Evolutionary conservation across 129 eudicot species (phyloP).

Genomic region (Gnaphalium uliginosum): DNA sequence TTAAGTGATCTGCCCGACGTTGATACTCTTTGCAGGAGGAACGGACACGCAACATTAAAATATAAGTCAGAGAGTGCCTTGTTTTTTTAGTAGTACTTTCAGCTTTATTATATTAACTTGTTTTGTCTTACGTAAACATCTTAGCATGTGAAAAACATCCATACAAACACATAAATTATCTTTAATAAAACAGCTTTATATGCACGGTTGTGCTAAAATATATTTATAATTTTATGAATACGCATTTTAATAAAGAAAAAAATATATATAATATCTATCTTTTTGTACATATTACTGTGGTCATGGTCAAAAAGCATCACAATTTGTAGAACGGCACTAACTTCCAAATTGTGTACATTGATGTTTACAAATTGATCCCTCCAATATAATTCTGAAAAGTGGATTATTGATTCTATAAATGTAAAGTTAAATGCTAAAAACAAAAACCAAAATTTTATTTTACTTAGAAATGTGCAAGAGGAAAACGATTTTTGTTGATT

Average conservation of each 20-base stretch:
- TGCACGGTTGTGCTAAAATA: not conserved
- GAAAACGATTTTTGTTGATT: too few species aligned
- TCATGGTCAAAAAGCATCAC: constrained; percentile 35
- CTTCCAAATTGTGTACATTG: constrained; percentile 24
- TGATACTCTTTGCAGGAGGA: too few species aligned
- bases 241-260: not conserved
- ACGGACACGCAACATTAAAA: too few species aligned
- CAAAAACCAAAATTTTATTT: not conserved
- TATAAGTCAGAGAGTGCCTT: too few species aligned
- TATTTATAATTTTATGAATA: not conserved
- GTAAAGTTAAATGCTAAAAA: not conserved
- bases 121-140: constrained; percentile 22
- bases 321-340: not conserved
- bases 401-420: not conserved
- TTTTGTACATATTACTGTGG: constrained; percentile 7
- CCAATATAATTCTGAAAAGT: constrained; percentile 10
- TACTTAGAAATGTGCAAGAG: too few species aligned
- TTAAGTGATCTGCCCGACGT: too few species aligned
- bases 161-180: constrained; percentile 16
- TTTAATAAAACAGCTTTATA: constrained; percentile 26
- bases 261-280: not conserved
- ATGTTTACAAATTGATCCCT: constrained; percentile 10
- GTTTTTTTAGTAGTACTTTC: not conserved
- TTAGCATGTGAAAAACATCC: constrained; percentile 11
- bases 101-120: not conserved